Evolutionary conservation across 192 early-diverging fungal genomes (phyloP).

Genomic region (Fimicolochytrium jonesii): DNA sequence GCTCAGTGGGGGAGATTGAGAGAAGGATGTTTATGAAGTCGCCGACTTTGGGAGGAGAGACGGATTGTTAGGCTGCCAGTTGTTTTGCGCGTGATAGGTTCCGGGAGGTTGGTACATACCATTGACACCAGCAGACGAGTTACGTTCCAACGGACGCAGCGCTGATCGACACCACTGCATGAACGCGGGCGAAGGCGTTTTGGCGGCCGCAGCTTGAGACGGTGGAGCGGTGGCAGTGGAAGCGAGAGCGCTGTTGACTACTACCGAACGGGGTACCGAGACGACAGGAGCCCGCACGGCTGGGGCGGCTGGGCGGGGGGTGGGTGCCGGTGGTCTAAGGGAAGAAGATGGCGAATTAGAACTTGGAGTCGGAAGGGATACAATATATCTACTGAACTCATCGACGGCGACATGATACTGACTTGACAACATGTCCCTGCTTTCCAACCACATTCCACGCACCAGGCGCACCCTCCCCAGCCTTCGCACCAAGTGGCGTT

Average conservation of each 20-base stretch:
- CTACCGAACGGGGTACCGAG: too few relatives aligned
- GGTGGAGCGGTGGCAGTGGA: background rate
- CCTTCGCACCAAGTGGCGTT: background rate
- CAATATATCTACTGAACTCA: too few relatives aligned
- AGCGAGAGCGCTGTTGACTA: constrained; percentile 3
- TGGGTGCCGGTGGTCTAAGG: constrained; percentile 13
- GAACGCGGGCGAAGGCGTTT: constrained; percentile 24
- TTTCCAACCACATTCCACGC: constrained; percentile 53
- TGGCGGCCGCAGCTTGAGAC: background rate
- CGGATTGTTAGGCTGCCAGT: background rate
- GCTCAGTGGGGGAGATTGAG: constrained; percentile 35
- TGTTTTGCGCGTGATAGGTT: background rate
- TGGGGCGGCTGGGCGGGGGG: constrained; percentile 7
- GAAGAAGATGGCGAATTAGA: too few relatives aligned
- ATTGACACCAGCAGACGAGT: constrained; percentile 38
- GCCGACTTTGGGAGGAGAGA: constrained; percentile 38
- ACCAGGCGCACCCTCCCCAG: background rate
- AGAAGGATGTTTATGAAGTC: constrained; percentile 52
- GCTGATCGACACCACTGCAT: constrained; percentile 43
- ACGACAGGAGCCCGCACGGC: constrained; percentile 10
- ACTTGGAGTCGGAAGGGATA: too few relatives aligned
- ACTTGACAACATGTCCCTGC: constrained; percentile 20
- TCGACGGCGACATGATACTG: background rate
- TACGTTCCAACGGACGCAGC: constrained; percentile 31
- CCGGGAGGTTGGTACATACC: constrained; percentile 19